Base-by-base conservation (phyloP, 1,284 basidiomycete genomes). In the Ceratobasidium sp. region DNA sequence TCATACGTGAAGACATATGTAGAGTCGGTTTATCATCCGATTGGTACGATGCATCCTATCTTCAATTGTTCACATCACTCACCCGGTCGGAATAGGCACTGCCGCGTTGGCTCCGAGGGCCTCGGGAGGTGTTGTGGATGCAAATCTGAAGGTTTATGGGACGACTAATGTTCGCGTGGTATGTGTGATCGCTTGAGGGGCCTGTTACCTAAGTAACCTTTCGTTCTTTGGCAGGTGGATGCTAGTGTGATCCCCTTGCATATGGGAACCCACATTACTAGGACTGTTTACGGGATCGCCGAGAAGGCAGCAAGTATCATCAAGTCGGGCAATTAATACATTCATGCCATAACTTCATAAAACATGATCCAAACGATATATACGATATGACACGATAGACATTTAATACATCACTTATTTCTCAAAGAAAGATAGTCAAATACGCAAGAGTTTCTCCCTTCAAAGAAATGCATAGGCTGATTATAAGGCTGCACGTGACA, bases 101-200 rank as follows among this genome's bases (percentile, higher is more conserved):
- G 77, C 77, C 8, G 76, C 79, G 13, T 79, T 81, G 78, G 76
- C 80, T 21, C 80, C 81, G 1, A 74, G 76, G 13, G 66, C 76
- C 52, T 55, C 80, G 69, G 81, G 81, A 49, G 81, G 81, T 73
- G 81, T 82, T 16, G 81, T 82, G 44, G 78, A 79, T 76, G 5
- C 77, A 1, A 74, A 75, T 50, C 74, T 82, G 32, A 76, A 75
- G 67, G 81, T 82, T 16, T 80, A 82, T 76, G 81, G 80, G 57
- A 82, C 81, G 7, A 73, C 67, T 78, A 79, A 76, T 78, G 78
- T 74, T 76, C 78, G 52, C 64, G 75, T 73, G 26, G 76, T 71
- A 47, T 7, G 67, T 71, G 41, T 23, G 6, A 2, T 35, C 23
- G 18, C 14, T 32, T 4, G 21, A 21, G 11, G 26, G 1, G 5